phyloP scores from a whole-genome alignment of 352 stramenopile genomes.

The Globisporangium rhizosaccharum region DNA sequence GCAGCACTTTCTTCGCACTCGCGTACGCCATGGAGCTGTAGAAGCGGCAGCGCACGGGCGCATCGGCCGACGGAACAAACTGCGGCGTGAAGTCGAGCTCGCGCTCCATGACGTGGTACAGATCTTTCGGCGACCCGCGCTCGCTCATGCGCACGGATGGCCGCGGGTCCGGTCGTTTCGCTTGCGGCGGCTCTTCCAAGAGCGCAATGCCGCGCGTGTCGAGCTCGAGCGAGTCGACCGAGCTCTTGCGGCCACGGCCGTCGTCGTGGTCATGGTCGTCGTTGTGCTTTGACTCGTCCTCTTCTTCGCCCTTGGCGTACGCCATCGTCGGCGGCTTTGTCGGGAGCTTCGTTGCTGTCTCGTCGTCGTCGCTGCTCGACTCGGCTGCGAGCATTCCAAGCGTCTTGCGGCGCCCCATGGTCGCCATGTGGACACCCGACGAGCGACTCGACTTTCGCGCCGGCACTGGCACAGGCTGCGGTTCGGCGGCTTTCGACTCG shows the following conservation, averaged over 20 bases:
- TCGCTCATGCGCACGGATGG: slow-evolving; percentile 40
- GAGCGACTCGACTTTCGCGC: slow-evolving; percentile 28
- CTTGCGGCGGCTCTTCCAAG: slow-evolving; percentile 55
- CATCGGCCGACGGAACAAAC: slow-evolving; percentile 85
- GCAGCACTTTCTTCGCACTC: slow-evolving; percentile 79
- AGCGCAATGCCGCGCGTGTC: slow-evolving; percentile 72
- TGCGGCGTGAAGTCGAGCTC: slow-evolving; percentile 80
- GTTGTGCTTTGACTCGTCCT: slow-evolving; percentile 29
- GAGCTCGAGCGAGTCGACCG: slow-evolving; percentile 71
- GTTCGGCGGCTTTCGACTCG: slow-evolving; percentile 62
- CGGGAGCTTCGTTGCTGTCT: slow-evolving; percentile 38
- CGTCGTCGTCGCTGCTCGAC: slow-evolving; percentile 74
- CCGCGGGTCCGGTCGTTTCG: slow-evolving; percentile 18
- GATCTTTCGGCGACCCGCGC: slow-evolving; percentile 62
- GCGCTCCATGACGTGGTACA: slow-evolving; percentile 85
- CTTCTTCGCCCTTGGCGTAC: slow-evolving; percentile 29
- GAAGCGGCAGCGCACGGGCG: slow-evolving; percentile 78
- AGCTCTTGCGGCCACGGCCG: slow-evolving; percentile 48
- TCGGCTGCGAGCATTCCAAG: slow-evolving; percentile 65
- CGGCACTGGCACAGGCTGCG: slow-evolving; percentile 44
- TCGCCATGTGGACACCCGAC: slow-evolving; percentile 44
- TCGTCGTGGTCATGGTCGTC: slow-evolving; percentile 10
- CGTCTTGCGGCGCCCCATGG: slow-evolving; percentile 63
- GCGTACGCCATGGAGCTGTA: slow-evolving; percentile 88
- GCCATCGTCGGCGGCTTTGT: slow-evolving; percentile 40